phyloP scores from a whole-genome alignment of 2,329 filamentous ascomycete genomes.

The Talaromyces islandicus region DNA sequence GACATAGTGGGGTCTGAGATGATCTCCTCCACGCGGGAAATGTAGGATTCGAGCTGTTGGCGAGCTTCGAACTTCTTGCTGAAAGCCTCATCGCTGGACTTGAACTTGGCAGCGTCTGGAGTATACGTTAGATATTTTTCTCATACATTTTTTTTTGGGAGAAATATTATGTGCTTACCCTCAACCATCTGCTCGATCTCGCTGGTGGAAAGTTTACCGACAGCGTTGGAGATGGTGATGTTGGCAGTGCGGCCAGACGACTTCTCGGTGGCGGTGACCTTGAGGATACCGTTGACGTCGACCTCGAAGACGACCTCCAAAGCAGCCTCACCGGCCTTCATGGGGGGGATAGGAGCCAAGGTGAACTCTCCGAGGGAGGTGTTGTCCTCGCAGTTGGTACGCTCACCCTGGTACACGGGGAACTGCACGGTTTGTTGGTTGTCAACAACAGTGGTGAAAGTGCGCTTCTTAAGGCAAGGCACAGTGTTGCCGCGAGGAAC shows the following conservation, averaged over 20 bases:
- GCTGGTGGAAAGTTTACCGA: conserved; percentile 88
- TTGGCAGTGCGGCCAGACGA: conserved; percentile 95
- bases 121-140: neutral
- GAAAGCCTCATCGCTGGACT: conserved; percentile 95
- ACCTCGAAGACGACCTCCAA: conserved; percentile 99
- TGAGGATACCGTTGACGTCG: conserved; percentile 99
- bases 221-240: conserved; percentile 99
- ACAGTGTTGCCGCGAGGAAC: conserved; percentile 74
- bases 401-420: conserved; percentile 92
- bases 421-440: conserved; percentile 80
- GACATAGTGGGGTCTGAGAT: conserved; percentile 93
- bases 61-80: conserved; percentile 99
- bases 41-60: conserved; percentile 99
- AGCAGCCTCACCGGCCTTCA: conserved; percentile 92
- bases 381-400: conserved; percentile 98
- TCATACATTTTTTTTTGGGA: neutral
- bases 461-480: conserved; percentile 75
- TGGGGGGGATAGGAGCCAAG: conserved; percentile 74
- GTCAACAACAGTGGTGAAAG: conserved; percentile 70
- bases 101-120: conserved; percentile 92
- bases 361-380: conserved; percentile 97
- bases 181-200: conserved; percentile 99
- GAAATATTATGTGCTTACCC: conserved; percentile 46
- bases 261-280: conserved; percentile 99
- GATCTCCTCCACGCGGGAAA: conserved; percentile 97